A percentile compares a stretch with the other conserved stretches of the same genome.
These are phyloP conservation scores for Calycina herbarum DNA, from an alignment of 2,329 filamentous ascomycete species.

Conservation along the genomic window DNA sequence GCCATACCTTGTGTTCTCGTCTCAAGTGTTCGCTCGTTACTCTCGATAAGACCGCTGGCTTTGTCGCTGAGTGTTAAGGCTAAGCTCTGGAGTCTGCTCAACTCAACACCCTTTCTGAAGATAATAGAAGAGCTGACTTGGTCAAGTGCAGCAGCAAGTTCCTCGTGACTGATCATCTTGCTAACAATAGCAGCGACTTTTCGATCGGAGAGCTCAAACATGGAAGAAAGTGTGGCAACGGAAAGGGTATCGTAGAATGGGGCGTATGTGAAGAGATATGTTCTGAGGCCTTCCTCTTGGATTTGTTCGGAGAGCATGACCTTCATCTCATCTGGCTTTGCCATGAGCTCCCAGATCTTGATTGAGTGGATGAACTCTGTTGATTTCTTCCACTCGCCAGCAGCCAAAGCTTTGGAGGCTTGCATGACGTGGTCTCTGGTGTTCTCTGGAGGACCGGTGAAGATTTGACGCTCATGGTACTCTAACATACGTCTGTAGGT, in stretches of 20 bases:
- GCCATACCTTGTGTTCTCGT: slow-evolving; percentile 94
- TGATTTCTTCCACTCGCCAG: slow-evolving; percentile 98
- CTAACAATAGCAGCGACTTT: slow-evolving; percentile 95
- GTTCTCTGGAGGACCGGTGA: slow-evolving; percentile 97
- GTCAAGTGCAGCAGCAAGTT: slow-evolving; percentile 92
- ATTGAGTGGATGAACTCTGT: slow-evolving; percentile 93
- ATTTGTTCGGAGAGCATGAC: slow-evolving; percentile 96
- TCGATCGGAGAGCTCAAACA: slow-evolving; percentile 91
- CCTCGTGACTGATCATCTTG: slow-evolving; percentile 99
- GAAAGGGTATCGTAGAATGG: slow-evolving; percentile 98
- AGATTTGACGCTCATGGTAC: slow-evolving; percentile 99
- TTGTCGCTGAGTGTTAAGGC: slow-evolving; percentile 94
- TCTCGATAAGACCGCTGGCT: slow-evolving; percentile 92
- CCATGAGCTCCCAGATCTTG: slow-evolving; percentile 99
- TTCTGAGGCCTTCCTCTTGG: slow-evolving; percentile 96
- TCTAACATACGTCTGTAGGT: slow-evolving; percentile 99
- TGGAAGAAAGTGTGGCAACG: slow-evolving; percentile 77
- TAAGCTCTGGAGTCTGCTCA: slow-evolving; percentile 91
- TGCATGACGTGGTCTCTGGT: slow-evolving; percentile 99
- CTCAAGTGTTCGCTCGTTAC: slow-evolving; percentile 95
- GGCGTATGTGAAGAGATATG: slow-evolving; percentile 98
- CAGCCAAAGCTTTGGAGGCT: slow-evolving; percentile 92
- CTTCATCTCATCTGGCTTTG: slow-evolving; percentile 91
- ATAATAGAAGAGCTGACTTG: slow-evolving; percentile 97
- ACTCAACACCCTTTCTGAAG: slow-evolving; percentile 99